Evolutionary conservation across 2,329 filamentous ascomycete species (phyloP).

Genomic region (Botrytis aclada): DNA sequence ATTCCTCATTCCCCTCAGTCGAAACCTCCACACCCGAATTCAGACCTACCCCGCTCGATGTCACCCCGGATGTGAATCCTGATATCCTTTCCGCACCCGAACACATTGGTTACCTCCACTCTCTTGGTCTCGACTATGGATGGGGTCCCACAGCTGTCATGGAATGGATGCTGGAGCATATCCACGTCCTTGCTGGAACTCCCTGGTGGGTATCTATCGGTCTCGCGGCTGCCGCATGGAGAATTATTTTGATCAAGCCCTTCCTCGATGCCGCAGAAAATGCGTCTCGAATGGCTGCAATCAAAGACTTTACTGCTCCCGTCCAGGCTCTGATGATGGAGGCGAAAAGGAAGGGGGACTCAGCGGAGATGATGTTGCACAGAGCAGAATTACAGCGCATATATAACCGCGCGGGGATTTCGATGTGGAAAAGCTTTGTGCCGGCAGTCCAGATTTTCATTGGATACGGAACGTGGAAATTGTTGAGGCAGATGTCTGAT

Average conservation of each 20-base stretch:
- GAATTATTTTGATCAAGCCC: conserved; percentile 63
- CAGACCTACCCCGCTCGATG: conserved; percentile 26
- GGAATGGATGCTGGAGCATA: conserved; percentile 75
- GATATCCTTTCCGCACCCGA: conserved; percentile 44
- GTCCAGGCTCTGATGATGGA: conserved; percentile 53
- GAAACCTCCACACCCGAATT: conserved; percentile 20
- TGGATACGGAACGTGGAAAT: conserved; percentile 76
- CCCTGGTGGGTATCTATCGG: conserved; percentile 82
- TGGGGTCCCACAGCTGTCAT: conserved; percentile 72
- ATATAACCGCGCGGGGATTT: conserved; percentile 54
- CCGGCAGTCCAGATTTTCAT: conserved; percentile 66
- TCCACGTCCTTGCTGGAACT: conserved; percentile 70
- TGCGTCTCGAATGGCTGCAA: conserved; percentile 57
- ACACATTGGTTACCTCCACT: conserved; percentile 76
- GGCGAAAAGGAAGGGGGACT: conserved; percentile 43
- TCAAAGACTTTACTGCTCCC: conserved; percentile 57
- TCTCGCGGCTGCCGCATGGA: conserved; percentile 61
- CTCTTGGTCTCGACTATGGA: conserved; percentile 83
- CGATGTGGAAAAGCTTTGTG: conserved; percentile 48
- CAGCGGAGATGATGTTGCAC: conserved; percentile 45
- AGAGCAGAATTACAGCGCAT: conserved; percentile 50
- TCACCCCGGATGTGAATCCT: conserved; percentile 25
- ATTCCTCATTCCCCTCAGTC: conserved; percentile 15
- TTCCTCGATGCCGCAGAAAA: conserved; percentile 61
- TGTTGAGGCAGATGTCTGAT: conserved; percentile 68